phyloP scores from a whole-genome alignment of 2,329 filamentous ascomycete genomes.

The Hypomyces perniciosus region DNA sequence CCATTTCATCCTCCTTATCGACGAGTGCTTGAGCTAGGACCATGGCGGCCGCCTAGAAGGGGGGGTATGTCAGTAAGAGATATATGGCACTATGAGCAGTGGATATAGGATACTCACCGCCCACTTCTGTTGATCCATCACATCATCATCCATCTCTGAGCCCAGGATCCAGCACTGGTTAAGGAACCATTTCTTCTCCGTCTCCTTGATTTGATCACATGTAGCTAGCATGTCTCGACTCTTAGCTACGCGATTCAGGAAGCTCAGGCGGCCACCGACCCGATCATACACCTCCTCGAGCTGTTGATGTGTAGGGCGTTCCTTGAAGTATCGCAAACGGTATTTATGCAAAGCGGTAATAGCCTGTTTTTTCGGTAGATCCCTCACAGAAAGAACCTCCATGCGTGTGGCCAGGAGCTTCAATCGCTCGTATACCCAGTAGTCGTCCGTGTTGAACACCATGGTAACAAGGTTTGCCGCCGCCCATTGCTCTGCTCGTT shows the following conservation, averaged over 20 bases:
- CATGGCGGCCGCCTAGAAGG: slow-evolving; percentile 73
- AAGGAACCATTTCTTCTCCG: slow-evolving; percentile 70
- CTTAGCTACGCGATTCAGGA: slow-evolving; percentile 85
- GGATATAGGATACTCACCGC: slow-evolving; percentile 52
- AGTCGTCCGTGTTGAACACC: slow-evolving; percentile 95
- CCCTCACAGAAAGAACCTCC: slow-evolving; percentile 82
- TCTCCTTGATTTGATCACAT: slow-evolving; percentile 66
- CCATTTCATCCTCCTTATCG: slow-evolving; percentile 65
- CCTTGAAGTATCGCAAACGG: slow-evolving; percentile 68
- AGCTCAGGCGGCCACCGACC: slow-evolving; percentile 83
- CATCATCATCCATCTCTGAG: slow-evolving; percentile 82
- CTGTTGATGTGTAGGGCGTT: slow-evolving; percentile 47
- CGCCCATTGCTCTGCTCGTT: slow-evolving; percentile 94
- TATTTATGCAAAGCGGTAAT: slow-evolving; percentile 73
- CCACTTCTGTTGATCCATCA: slow-evolving; percentile 97
- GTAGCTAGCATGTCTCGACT: slow-evolving; percentile 71
- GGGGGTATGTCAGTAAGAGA: neutral
- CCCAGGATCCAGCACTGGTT: slow-evolving; percentile 73
- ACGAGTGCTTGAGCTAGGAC: slow-evolving; percentile 86
- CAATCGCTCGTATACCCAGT: slow-evolving; percentile 94
- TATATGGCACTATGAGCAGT: neutral
- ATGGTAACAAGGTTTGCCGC: slow-evolving; percentile 84
- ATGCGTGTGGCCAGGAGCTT: slow-evolving; percentile 91
- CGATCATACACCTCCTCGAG: slow-evolving; percentile 77
- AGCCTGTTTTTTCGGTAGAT: slow-evolving; percentile 73